Evolutionary conservation across 257 asterid genomes (phyloP).

Genomic region (Solanum medicagineum): DNA sequence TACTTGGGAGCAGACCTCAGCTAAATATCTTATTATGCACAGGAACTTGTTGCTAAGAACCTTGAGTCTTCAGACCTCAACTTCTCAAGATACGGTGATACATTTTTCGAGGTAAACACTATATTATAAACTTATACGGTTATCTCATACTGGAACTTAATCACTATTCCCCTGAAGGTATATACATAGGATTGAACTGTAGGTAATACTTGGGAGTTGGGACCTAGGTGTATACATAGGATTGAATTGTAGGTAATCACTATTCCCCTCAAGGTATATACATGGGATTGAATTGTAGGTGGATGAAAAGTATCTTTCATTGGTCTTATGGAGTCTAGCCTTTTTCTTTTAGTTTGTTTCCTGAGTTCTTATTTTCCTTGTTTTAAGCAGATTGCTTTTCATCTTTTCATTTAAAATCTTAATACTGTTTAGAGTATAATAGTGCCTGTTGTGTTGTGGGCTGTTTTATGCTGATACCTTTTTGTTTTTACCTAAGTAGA

Average conservation of each 20-base stretch:
- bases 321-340: neutral
- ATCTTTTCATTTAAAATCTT: neutral
- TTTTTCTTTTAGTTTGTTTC: neutral
- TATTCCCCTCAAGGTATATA: neutral
- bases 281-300: neutral
- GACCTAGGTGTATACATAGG: neutral
- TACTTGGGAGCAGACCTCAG: neutral
- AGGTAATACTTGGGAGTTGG: neutral
- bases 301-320: neutral
- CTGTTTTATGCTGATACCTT: neutral
- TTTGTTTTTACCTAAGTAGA: neutral
- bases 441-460: neutral
- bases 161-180: neutral
- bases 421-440: neutral
- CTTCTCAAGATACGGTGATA: conserved; percentile 92
- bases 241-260: neutral
- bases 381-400: neutral
- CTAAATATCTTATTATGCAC: conserved; percentile 10
- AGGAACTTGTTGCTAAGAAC: conserved; percentile 90
- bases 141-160: neutral
- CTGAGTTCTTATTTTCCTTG: neutral
- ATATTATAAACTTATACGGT: neutral
- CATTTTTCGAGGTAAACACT: conserved; percentile 68
- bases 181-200: neutral
- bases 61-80: conserved; percentile 78